phyloP scores from a whole-genome alignment of 305 asterid genomes.

The Nicotiana rustica region DNA sequence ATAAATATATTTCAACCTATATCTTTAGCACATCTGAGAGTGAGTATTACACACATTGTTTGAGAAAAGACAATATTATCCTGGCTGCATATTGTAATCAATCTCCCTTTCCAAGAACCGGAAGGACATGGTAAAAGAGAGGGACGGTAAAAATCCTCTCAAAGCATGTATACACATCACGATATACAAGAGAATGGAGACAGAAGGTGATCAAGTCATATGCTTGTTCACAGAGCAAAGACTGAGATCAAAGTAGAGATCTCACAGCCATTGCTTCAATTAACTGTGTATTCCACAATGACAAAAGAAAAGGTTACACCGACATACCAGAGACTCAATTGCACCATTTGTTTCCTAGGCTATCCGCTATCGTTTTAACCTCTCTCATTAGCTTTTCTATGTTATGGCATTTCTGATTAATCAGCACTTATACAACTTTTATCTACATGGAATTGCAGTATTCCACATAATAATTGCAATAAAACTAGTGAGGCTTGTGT shows the following conservation, averaged over 20 bases:
- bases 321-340: neutral
- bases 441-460: neutral
- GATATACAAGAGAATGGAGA: neutral
- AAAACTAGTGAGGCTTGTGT: neutral
- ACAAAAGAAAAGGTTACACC: neutral
- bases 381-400: neutral
- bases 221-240: neutral
- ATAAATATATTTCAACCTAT: neutral
- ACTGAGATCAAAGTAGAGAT: neutral
- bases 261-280: neutral
- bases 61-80: constrained; percentile 22
- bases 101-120: neutral
- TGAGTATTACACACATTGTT: neutral
- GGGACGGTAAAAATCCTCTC: neutral
- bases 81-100: neutral
- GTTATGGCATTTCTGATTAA: neutral
- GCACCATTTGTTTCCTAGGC: too few relatives aligned
- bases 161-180: neutral
- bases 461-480: neutral
- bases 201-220: neutral
- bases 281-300: neutral
- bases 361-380: neutral
- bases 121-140: neutral
- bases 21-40: constrained; percentile 38
- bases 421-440: neutral